Evolutionary conservation across 2,329 filamentous ascomycete species (phyloP).

Genomic region (Nannizziopsis arthrosporioides): DNA sequence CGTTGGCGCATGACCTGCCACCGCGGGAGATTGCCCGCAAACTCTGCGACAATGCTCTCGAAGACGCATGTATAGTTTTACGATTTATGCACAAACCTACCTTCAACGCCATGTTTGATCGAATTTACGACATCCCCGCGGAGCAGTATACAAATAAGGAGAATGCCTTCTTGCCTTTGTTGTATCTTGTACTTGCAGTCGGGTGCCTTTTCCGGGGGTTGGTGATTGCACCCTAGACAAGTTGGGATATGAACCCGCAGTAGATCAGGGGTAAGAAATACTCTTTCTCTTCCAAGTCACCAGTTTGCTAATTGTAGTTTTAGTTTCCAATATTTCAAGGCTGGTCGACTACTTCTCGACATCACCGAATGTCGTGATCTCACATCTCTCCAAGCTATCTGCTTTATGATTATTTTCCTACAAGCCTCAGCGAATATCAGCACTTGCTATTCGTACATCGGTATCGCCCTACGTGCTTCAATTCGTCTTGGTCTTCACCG

Average conservation of each 20-base stretch:
- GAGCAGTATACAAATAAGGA: conserved; percentile 54
- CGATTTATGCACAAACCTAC: conserved; percentile 70
- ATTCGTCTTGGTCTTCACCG: conserved; percentile 68
- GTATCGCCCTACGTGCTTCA: conserved; percentile 64
- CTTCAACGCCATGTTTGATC: conserved; percentile 67
- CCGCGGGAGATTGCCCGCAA: conserved; percentile 45
- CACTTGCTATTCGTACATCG: conserved; percentile 69
- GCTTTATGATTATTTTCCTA: conserved; percentile 71
- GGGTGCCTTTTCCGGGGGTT: conserved; percentile 59
- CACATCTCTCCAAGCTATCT: conserved; percentile 59
- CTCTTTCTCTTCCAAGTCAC: not conserved
- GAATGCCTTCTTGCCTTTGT: conserved; percentile 55
- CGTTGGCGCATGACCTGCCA: conserved; percentile 57
- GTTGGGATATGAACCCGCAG: conserved; percentile 39
- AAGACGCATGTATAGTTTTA: conserved; percentile 52
- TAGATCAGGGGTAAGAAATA: conserved; percentile 43
- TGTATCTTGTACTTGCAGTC: conserved; percentile 59
- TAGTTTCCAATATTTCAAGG: conserved; percentile 64
- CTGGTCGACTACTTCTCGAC: conserved; percentile 53
- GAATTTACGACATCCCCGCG: conserved; percentile 59
- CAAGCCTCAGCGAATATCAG: conserved; percentile 68
- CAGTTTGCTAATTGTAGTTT: conserved; percentile 11
- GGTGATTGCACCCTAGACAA: conserved; percentile 39
- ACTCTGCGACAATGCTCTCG: conserved; percentile 48
- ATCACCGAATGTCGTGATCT: conserved; percentile 58